phyloP scores from a whole-genome alignment of 2,329 filamentous ascomycete genomes.

The Teratosphaeria zuluensis region DNA sequence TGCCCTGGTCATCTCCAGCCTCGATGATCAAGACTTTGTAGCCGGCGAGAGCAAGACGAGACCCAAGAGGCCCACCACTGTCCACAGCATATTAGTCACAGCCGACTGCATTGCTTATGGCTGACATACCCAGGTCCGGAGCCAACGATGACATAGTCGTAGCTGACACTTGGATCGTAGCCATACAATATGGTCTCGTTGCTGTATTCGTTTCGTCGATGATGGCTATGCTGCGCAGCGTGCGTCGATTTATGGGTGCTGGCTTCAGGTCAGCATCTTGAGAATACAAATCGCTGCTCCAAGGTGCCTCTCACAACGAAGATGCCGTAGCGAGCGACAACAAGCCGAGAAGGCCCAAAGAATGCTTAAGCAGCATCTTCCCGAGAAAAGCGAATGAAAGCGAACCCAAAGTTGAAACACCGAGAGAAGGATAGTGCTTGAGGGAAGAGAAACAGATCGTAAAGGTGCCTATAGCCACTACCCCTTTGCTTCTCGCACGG shows the following conservation, averaged over 20 bases:
- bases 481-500: too few relatives aligned
- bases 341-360: background rate
- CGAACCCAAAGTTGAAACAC: background rate
- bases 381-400: background rate
- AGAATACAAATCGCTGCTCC: background rate
- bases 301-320: background rate
- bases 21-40: slow-evolving; percentile 53
- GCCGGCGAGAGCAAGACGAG: slow-evolving; percentile 50
- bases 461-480: background rate
- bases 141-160: slow-evolving; percentile 56
- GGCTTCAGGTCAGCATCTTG: background rate
- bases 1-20: slow-evolving; percentile 49
- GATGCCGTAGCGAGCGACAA: background rate
- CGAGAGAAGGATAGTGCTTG: background rate
- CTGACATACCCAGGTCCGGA: slow-evolving; percentile 41
- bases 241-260: background rate
- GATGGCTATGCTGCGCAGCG: background rate
- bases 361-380: slow-evolving; percentile 1
- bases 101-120: background rate
- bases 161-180: slow-evolving; percentile 19
- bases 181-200: background rate
- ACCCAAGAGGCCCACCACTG: slow-evolving; percentile 46
- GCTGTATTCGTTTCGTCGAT: background rate
- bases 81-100: background rate
- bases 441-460: background rate